phyloP scores from a whole-genome alignment of 1,284 basidiomycete species.

The Malassezia slooffiae region DNA sequence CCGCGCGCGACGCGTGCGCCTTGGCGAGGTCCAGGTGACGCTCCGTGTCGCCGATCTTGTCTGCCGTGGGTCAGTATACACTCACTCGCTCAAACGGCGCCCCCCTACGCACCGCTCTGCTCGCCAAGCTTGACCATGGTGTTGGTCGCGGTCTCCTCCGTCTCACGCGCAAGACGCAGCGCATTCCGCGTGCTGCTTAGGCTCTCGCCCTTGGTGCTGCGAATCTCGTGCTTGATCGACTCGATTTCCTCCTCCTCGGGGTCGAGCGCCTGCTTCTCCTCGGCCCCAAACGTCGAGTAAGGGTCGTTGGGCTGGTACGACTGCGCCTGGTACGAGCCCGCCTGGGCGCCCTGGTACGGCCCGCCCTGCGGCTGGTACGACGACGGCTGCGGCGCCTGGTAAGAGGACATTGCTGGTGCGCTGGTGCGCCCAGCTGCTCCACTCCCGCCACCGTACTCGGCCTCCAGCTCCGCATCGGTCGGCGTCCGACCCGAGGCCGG shows the following conservation, averaged over 20 bases:
- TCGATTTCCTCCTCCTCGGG: constrained; percentile 93
- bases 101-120: constrained; percentile 68
- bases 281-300: neutral
- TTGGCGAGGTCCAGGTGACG: constrained; percentile 88
- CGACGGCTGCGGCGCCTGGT: too few species aligned
- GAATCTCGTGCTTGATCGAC: constrained; percentile 85
- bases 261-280: constrained; percentile 8
- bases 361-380: constrained; percentile 8
- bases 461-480: constrained; percentile 31
- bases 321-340: constrained; percentile 49
- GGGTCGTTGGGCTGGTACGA: constrained; percentile 6
- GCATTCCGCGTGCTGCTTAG: constrained; percentile 85
- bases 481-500: neutral
- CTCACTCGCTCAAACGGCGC: neutral
- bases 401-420: too few species aligned
- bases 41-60: constrained; percentile 76
- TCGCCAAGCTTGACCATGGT: constrained; percentile 79
- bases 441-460: constrained; percentile 38
- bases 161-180: constrained; percentile 78
- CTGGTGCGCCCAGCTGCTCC: too few species aligned
- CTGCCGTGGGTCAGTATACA: neutral
- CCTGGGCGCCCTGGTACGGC: constrained; percentile 24
- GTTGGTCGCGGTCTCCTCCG: constrained; percentile 84
- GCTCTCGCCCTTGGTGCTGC: constrained; percentile 83
- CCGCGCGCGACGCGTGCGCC: constrained; percentile 74